These are phyloP conservation scores for Sporobolomyces roseus DNA, from an alignment of 768 basidiomycete species.

Conservation along the genomic window DNA sequence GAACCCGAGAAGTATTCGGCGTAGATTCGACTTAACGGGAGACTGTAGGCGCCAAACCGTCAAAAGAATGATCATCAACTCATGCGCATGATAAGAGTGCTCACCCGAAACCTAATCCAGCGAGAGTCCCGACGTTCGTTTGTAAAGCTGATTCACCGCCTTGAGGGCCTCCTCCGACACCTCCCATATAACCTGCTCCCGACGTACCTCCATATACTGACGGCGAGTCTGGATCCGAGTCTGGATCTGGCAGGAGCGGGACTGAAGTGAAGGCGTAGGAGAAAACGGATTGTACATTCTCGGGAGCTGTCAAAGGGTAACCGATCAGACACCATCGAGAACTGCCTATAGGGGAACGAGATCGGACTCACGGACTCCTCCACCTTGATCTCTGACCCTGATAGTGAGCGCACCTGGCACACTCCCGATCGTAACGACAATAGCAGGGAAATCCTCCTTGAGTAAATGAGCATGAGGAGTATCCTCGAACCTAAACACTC, in stretches of 20 bases:
- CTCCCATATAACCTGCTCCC: constrained; percentile 51
- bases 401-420: constrained; percentile 62
- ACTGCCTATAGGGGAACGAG: too few species aligned
- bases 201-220: constrained; percentile 53
- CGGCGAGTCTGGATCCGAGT: constrained; percentile 41
- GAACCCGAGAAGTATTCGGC: constrained; percentile 78
- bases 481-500: constrained; percentile 48
- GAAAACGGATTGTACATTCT: constrained; percentile 73
- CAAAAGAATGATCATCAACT: too few species aligned
- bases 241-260: constrained; percentile 32
- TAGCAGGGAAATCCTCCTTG: constrained; percentile 49
- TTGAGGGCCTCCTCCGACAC: constrained; percentile 64
- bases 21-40: constrained; percentile 42
- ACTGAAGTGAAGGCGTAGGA: constrained; percentile 87
- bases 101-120: constrained; percentile 76
- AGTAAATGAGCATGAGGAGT: constrained; percentile 63
- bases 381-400: constrained; percentile 78
- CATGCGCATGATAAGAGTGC: constrained; percentile 52
- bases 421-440: constrained; percentile 34
- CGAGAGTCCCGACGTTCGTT: constrained; percentile 80
- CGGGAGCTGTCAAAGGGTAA: constrained; percentile 50
- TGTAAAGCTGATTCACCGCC: constrained; percentile 74
- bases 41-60: constrained; percentile 22
- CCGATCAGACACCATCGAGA: too few species aligned
- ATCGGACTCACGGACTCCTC: constrained; percentile 58